A percentile compares a stretch with the other conserved stretches of the same genome.
These are phyloP conservation scores for Penicillium sp. DNA, from an alignment of 2,329 filamentous ascomycete genomes.

Conservation along the genomic window DNA sequence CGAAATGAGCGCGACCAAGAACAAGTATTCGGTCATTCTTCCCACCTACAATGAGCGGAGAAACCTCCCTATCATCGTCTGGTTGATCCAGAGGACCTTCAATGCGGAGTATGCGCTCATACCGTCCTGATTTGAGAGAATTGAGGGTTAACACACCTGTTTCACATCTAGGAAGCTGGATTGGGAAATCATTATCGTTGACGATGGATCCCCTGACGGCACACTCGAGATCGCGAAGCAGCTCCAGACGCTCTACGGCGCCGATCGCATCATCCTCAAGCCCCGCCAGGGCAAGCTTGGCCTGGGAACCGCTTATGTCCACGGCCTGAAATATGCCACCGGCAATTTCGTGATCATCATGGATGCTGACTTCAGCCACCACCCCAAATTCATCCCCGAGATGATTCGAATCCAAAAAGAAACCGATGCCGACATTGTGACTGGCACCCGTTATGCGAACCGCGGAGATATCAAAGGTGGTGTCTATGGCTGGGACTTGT, in stretches of 20 bases:
- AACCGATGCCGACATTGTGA: conserved; percentile 91
- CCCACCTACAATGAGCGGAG: conserved; percentile 98
- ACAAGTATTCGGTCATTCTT: conserved; percentile 96
- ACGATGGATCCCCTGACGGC: conserved; percentile 95
- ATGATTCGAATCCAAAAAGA: conserved; percentile 83
- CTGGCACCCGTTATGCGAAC: conserved; percentile 88
- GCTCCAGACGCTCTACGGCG: conserved; percentile 78
- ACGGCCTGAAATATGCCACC: conserved; percentile 83
- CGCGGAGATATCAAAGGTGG: conserved; percentile 64
- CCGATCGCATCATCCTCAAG: conserved; percentile 76
- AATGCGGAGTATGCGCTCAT: conserved; percentile 67
- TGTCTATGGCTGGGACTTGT: conserved; percentile 95
- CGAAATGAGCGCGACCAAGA: conserved; percentile 39
- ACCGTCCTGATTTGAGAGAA: not conserved
- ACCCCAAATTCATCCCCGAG: conserved; percentile 96
- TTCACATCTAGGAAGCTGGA: conserved; percentile 70
- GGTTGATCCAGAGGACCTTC: conserved; percentile 90
- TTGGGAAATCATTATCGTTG: conserved; percentile 97
- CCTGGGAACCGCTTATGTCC: conserved; percentile 94
- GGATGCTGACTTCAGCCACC: conserved; percentile 99
- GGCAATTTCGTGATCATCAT: conserved; percentile 99
- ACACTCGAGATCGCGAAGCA: conserved; percentile 89
- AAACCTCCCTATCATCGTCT: conserved; percentile 94
- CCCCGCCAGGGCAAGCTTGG: conserved; percentile 91
- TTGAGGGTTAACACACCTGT: not conserved